phyloP scores from a whole-genome alignment of 768 basidiomycete species.

The Termitomyces sp. region DNA sequence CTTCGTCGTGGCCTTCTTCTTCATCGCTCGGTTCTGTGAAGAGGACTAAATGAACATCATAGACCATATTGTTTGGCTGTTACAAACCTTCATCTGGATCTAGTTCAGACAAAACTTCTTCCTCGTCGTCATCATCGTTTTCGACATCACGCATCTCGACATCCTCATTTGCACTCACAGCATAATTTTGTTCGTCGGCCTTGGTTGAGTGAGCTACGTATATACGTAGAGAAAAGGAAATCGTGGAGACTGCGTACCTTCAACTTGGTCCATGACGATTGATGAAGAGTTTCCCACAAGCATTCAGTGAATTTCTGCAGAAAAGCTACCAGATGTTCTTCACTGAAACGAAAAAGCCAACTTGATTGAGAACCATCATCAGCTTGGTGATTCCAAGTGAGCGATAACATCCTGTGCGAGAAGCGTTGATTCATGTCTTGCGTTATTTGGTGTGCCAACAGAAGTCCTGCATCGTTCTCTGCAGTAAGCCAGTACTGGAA shows the following conservation, averaged over 20 bases:
- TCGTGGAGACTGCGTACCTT: slow-evolving; percentile 45
- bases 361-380: slow-evolving; percentile 54
- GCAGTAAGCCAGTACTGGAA: slow-evolving; percentile 61
- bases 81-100: slow-evolving; percentile 54
- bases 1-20: slow-evolving; percentile 40
- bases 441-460: slow-evolving; percentile 58
- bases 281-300: slow-evolving; percentile 79
- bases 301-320: slow-evolving; percentile 59
- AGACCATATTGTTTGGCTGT: background rate
- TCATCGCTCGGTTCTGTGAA: slow-evolving; percentile 37
- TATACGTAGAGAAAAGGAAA: background rate
- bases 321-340: slow-evolving; percentile 55
- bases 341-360: slow-evolving; percentile 77
- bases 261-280: slow-evolving; percentile 69
- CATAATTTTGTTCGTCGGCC: slow-evolving; percentile 85
- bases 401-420: slow-evolving; percentile 55
- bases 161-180: slow-evolving; percentile 74
- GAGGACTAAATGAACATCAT: background rate
- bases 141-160: slow-evolving; percentile 82
- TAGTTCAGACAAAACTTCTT: slow-evolving; percentile 67
- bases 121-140: slow-evolving; percentile 75
- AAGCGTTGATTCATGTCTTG: slow-evolving; percentile 71
- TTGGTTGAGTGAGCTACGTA: slow-evolving; percentile 20
- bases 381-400: slow-evolving; percentile 84
- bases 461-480: slow-evolving; percentile 39